Evolutionary conservation across 106 monocot species (phyloP).

Genomic region (Apostasia ramifera): DNA sequence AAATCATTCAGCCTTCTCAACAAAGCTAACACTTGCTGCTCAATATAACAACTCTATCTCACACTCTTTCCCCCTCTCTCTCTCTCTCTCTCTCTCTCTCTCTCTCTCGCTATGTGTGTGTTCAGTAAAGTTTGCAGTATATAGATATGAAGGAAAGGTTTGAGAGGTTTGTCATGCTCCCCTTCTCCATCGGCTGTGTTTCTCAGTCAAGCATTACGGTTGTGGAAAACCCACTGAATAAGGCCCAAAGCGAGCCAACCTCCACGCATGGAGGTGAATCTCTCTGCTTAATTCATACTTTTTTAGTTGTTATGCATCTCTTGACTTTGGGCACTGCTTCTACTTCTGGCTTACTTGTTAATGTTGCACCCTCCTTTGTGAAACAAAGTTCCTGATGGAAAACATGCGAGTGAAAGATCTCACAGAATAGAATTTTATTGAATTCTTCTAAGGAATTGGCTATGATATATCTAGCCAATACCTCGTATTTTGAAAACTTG

Average conservation of each 20-base stretch:
- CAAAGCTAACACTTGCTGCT: conserved; percentile 28
- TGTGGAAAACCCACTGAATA: conserved; percentile 23
- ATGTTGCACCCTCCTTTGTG: no score
- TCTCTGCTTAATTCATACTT: neutral
- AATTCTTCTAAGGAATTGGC: no score
- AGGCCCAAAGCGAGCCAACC: conserved; percentile 16
- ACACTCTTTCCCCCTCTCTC: conserved; percentile 2
- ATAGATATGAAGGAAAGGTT: conserved; percentile 26
- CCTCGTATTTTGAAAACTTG: no score
- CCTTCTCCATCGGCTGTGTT: conserved; percentile 67
- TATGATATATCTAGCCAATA: no score
- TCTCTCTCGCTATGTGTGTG: neutral
- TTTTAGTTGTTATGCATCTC: neutral
- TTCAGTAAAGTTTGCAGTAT: neutral
- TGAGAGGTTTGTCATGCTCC: conserved; percentile 53
- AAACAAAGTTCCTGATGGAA: no score
- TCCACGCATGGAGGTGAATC: conserved; percentile 13
- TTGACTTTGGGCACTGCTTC: no score
- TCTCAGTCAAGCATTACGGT: conserved; percentile 68
- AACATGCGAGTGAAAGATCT: no score
- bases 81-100: conserved; percentile 1
- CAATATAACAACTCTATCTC: conserved; percentile 21
- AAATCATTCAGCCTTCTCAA: conserved; percentile 25
- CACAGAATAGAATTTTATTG: no score
- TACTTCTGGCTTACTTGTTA: no score